Base-by-base conservation (phyloP, 2,329 filamentous ascomycete genomes). In the Trichoderma guizhouense region DNA sequence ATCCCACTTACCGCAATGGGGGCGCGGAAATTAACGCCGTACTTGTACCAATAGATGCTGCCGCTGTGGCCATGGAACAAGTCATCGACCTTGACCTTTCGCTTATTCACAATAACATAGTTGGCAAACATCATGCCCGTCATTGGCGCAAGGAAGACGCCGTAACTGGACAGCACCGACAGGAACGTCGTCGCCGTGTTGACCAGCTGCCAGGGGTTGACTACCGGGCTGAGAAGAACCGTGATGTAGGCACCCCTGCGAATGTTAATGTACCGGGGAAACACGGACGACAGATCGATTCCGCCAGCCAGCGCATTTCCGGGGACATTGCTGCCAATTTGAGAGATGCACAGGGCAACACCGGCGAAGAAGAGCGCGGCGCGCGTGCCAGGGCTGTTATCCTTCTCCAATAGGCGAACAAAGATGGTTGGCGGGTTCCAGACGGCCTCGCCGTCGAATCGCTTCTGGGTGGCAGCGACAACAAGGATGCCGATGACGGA, bases 1-100 rank as follows among this genome's bases (percentile, higher is more conserved):
- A 36, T 36, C 14, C 34, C 34, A 36, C 34, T 74, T 75, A 83
- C 82, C 32, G 83, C 81, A 28, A 79, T 76, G 0, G 79, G 77
- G 2, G 83, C 82, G 5, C 82, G 78, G 81, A 81, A 83, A 68
- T 84, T 84, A 12, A 82, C 36, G 3, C 82, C 82, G n/a, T 73
- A 74, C 5, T 73, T 80, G 71, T 81, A 84, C 82, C 82, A 84
- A 73, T 84, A 84, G 2, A 83, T 77, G 65, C 80, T 79, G 1
- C 72, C 69, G 3, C 73, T 64, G 47, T 79, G 74, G 6, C 77
- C 79, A 34, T 76, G 74, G 71, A 79, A 83, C 30, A 83, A 72
- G 55, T 81, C 79, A 24, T 82, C 79, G 1, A 83, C 74, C 34
- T 82, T 80, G 43, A 82, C 43, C 77, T 82, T 82, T 51, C 73